These are phyloP conservation scores for Colletotrichum horii DNA, from an alignment of 2,329 filamentous ascomycete genomes.

Conservation along the genomic window DNA sequence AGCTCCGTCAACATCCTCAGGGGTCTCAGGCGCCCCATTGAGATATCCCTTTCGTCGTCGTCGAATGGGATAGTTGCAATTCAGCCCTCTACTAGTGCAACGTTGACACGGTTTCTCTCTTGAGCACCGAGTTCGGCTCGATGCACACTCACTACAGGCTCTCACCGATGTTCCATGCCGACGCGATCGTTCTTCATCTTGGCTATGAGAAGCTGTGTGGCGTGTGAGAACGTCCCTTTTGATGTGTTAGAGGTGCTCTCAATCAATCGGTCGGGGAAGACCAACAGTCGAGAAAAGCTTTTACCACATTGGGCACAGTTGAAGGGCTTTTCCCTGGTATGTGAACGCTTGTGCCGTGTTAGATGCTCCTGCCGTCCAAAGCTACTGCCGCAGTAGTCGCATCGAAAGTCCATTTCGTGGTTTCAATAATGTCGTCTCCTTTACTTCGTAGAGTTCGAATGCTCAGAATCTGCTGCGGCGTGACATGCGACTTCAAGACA, in stretches of 20 bases:
- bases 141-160: conserved; percentile 19
- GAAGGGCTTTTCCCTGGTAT: conserved; percentile 15
- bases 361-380: conserved; percentile 15
- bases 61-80: conserved; percentile 18
- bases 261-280: neutral
- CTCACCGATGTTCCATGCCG: neutral
- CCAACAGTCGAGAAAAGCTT: conserved; percentile 6
- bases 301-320: conserved; percentile 3
- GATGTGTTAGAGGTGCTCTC: neutral
- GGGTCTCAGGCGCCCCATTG: neutral
- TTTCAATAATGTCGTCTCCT: neutral
- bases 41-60: neutral
- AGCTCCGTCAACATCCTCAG: neutral
- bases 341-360: conserved; percentile 1
- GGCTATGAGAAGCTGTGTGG: conserved; percentile 1
- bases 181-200: neutral
- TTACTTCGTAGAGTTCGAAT: neutral
- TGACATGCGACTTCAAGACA: neutral
- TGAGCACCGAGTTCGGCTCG: conserved; percentile 14
- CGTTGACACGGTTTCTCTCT: conserved; percentile 12
- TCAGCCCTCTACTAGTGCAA: neutral
- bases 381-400: neutral
- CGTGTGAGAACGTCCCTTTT: conserved; percentile 7
- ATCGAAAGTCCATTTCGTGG: neutral
- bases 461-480: neutral